Base-by-base conservation (phyloP, 2,329 filamentous ascomycete genomes). In the Alternaria longipes region DNA sequence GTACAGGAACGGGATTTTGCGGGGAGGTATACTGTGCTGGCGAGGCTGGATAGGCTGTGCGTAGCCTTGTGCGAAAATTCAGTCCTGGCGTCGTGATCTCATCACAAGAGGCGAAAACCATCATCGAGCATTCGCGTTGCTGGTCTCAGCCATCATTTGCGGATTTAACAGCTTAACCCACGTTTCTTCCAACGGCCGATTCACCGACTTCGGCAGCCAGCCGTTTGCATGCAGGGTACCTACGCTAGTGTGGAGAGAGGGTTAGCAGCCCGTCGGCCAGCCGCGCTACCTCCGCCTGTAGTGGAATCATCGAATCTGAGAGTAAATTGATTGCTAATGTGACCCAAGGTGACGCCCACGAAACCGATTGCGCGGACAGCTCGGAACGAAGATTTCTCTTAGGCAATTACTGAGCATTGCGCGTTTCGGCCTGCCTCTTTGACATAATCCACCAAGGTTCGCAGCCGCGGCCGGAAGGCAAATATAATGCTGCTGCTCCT, bases 251-350 rank as follows among this genome's bases (percentile, higher is more conserved):
- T 38, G 50, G 59, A 45, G 50, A 38, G 20, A 41, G 4, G n/a
- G 16, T 30, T 58, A 54, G 53, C 47, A 52, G 54, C 59, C 59
- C 59, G 59, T 54, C 60, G 63, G 65, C 64, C 60, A 62, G 53
- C 28, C 56, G 59, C 52, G 54, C 51, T 53, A 56, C 42, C 51
- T 61, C 55, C 42, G 49, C 52, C 20, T 54, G 34, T 60, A 61
- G 56, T 49, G 57, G 54, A 59, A 67, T 55, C 47, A 52, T 56
- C 56, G 63, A 67, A 54, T 61, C 49, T 42, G 56, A 53, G 50
- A 62, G 63, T 63, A 59, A 67, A 57, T 52, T 61, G 58, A 67
- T 65, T 67, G 65, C 65, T 67, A 67, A 67, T 62, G 44, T 49
- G 56, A 56, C 56, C 54, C 62, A 60, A 46, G 47, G 38, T 44